Evolutionary conservation across 352 stramenopile genomes (phyloP), one percentile per base, ranked within the genome.

Genomic region (Phytopythium kandeliae): DNA sequence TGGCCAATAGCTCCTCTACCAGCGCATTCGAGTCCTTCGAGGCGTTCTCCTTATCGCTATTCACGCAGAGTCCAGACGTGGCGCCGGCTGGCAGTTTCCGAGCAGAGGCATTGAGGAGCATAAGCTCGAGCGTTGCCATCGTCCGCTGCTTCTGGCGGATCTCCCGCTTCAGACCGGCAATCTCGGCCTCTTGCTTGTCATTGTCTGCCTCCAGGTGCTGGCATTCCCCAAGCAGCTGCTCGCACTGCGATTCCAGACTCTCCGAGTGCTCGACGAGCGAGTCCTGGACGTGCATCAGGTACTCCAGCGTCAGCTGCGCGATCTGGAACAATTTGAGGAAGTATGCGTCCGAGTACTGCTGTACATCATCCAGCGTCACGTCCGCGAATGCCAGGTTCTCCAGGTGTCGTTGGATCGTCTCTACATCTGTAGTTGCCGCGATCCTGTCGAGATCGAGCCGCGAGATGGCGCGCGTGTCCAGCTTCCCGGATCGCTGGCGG

Each of bases 261-360:
- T 86, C 68, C 1, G 76, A 76, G 51, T 93, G 82, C 7, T 59
- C 62, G 0, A 86, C 74, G 4, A 93, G 69, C 30, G 79, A 93
- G 37, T 91, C 79, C 73, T 93, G 82, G 0, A 93, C 79, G 49
- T 89, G 85, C 44, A 93, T 65, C 8, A 93, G 37, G 50, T 93
- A 91, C 60, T 93, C 82, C 36, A 93, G 60, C 15, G 80, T 90
- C 48, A 93, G 48, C 82, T 92, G 50, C 30, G 82, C 71, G 54
- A 93, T 85, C 56, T 93, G 82, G 53, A 93, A 93, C 9, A 93
- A 51, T 49, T 93, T 93, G 30, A 93, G 70, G 48, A 93, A 93
- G 53, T 93, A 91, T 15, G 71, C 67, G 48, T 93, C 82, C 16
- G 82, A 93, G 52, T 89, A 93, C 30, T 89, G 77, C 58, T 93